Conservation (phyloP, 106 monocot species). For the Phalaenopsis equestris region DNA sequence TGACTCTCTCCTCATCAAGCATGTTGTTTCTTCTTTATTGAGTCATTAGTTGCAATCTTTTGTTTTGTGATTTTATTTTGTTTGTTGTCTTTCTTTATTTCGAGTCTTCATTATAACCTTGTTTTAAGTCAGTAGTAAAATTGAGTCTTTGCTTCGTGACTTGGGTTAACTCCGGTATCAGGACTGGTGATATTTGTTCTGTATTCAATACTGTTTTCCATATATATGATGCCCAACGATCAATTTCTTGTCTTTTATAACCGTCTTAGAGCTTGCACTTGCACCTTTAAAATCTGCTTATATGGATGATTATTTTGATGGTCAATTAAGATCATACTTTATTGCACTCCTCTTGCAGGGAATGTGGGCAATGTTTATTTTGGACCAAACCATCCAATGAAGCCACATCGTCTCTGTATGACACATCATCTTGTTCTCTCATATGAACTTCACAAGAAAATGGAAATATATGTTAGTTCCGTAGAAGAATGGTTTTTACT, state of each 20-base stretch:
- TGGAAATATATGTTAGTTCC: conserved; percentile 97
- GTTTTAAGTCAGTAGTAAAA: too few species aligned
- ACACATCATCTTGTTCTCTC: conserved; percentile 95
- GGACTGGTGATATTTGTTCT: background rate
- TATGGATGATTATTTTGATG: background rate
- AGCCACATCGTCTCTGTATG: conserved; percentile 97
- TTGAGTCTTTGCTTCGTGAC: too few species aligned
- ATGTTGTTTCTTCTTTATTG: too few species aligned
- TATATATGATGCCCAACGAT: background rate
- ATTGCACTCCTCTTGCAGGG: conserved; percentile 37
- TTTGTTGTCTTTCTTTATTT: too few species aligned
- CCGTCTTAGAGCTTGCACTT: background rate
- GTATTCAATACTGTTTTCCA: background rate
- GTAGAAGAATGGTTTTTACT: background rate
- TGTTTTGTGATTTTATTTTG: too few species aligned
- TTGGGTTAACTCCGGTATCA: background rate
- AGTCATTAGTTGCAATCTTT: too few species aligned
- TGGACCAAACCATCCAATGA: conserved; percentile 98
- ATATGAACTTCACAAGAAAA: conserved; percentile 92
- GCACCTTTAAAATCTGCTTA: background rate
- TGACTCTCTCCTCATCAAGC: too few species aligned
- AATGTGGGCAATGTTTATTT: conserved; percentile 96
- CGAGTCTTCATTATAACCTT: too few species aligned
- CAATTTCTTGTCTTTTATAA: background rate
- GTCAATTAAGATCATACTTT: background rate